phyloP scores from a whole-genome alignment of 352 stramenopile species.

The Phytophthora constricta region DNA sequence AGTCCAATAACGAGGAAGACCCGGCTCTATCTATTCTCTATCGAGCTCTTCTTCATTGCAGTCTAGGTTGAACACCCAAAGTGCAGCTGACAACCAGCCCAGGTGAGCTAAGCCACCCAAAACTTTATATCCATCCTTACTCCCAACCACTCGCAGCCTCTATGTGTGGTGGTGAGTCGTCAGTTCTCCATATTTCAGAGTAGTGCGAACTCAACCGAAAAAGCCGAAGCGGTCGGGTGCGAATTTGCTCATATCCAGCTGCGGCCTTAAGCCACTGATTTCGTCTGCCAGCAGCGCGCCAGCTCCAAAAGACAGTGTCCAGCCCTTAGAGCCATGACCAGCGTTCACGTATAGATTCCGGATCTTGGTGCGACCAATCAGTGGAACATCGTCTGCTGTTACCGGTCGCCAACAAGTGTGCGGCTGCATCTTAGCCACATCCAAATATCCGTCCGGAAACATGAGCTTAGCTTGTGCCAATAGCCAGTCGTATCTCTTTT shows the following conservation, averaged over 20 bases:
- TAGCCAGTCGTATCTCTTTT: slow-evolving; percentile 84
- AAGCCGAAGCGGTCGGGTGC: slow-evolving; percentile 80
- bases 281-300: slow-evolving; percentile 79
- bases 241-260: slow-evolving; percentile 87
- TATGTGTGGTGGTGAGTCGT: slow-evolving; percentile 24
- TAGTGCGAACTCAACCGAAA: slow-evolving; percentile 57
- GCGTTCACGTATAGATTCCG: slow-evolving; percentile 88
- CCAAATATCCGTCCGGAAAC: slow-evolving; percentile 84
- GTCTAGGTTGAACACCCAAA: neutral
- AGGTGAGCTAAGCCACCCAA: slow-evolving; percentile 13
- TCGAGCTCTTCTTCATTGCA: slow-evolving; percentile 20
- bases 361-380: slow-evolving; percentile 82
- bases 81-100: slow-evolving; percentile 9
- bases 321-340: slow-evolving; percentile 86
- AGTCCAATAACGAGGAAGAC: slow-evolving; percentile 3
- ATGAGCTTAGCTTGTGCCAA: slow-evolving; percentile 75
- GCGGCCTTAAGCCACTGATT: slow-evolving; percentile 77
- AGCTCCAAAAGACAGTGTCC: slow-evolving; percentile 84
- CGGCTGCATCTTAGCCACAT: slow-evolving; percentile 77
- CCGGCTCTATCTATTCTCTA: slow-evolving; percentile 41
- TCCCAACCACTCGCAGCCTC: slow-evolving; percentile 23
- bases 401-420: slow-evolving; percentile 87
- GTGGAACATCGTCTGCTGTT: slow-evolving; percentile 83
- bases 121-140: slow-evolving; percentile 14
- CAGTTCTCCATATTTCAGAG: too few species aligned